A percentile compares a stretch with the other conserved stretches of the same genome.
Evolutionary conservation across 805 yeast genomes (phyloP).

Genomic region (Candida parachauliodes): DNA sequence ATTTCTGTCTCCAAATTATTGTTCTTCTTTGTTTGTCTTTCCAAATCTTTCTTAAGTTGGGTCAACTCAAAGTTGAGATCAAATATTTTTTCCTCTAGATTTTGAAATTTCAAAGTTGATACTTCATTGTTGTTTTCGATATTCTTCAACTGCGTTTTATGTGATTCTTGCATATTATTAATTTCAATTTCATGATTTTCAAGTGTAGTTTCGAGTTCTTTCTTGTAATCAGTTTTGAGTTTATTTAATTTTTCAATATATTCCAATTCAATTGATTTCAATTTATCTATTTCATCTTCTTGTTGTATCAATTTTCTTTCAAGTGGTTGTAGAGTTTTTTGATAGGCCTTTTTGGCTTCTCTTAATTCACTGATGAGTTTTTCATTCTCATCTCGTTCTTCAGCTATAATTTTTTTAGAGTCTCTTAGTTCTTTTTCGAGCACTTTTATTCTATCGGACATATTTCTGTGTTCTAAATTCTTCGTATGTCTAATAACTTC

Average conservation of each 20-base stretch:
- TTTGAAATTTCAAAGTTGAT: slow-evolving; percentile 1
- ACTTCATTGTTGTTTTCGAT: slow-evolving; percentile 6
- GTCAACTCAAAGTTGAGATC: slow-evolving; percentile 4
- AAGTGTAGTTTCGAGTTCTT: not conserved
- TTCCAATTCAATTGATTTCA: not conserved
- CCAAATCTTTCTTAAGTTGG: slow-evolving; percentile 11
- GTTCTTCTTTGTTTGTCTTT: slow-evolving; percentile 6
- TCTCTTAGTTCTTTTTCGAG: slow-evolving; percentile 1
- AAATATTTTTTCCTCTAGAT: slow-evolving; percentile 7
- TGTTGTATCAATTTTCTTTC: slow-evolving; percentile 1
- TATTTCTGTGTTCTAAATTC: not conserved
- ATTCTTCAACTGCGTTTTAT: slow-evolving; percentile 4
- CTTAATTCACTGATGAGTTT: slow-evolving; percentile 1
- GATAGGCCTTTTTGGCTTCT: not conserved
- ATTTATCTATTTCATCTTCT: not conserved
- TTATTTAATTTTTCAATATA: not conserved
- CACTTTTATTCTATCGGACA: not conserved
- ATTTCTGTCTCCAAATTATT: slow-evolving; percentile 7
- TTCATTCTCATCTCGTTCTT: slow-evolving; percentile 6
- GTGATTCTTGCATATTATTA: slow-evolving; percentile 7
- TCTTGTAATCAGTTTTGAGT: not conserved
- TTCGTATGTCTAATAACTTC: slow-evolving; percentile 2
- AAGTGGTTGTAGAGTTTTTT: not conserved
- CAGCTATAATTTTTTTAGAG: not conserved
- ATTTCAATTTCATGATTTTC: slow-evolving; percentile 9